Evolutionary conservation across 2,329 filamentous ascomycete species (phyloP).

Genomic region (Pseudogymnoascus sp.): DNA sequence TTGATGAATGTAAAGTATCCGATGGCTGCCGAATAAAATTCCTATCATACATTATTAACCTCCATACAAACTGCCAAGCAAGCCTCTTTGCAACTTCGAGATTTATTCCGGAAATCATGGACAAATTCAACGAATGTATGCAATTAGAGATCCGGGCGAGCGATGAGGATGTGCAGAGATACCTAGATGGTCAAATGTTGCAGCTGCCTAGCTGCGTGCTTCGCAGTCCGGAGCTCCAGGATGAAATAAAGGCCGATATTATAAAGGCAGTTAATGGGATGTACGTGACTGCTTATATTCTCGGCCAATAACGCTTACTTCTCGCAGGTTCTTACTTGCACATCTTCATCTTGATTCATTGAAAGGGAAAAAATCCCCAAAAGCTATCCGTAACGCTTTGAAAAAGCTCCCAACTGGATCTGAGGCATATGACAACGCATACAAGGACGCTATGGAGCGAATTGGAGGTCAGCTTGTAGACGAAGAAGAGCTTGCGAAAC

Average conservation of each 20-base stretch:
- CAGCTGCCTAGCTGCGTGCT: slow-evolving; percentile 16
- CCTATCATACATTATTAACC: too few relatives aligned
- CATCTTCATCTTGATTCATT: slow-evolving; percentile 27
- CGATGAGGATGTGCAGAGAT: slow-evolving; percentile 25
- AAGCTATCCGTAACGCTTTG: slow-evolving; percentile 25
- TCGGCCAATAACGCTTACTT: not conserved
- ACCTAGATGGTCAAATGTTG: slow-evolving; percentile 22
- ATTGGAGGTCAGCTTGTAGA: slow-evolving; percentile 26
- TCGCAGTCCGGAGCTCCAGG: slow-evolving; percentile 15
- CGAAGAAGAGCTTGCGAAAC: slow-evolving; percentile 24
- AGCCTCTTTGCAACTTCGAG: slow-evolving; percentile 30
- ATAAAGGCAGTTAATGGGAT: slow-evolving; percentile 24
- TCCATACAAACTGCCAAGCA: slow-evolving; percentile 16
- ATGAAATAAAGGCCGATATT: slow-evolving; percentile 20
- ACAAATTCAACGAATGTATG: slow-evolving; percentile 15
- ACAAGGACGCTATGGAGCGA: slow-evolving; percentile 27
- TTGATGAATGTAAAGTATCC: slow-evolving; percentile 11
- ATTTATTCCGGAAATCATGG: slow-evolving; percentile 20
- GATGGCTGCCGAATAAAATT: not conserved
- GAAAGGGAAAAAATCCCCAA: slow-evolving; percentile 20
- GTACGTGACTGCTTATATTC: slow-evolving; percentile 21
- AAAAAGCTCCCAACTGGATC: slow-evolving; percentile 23
- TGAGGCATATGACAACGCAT: slow-evolving; percentile 9
- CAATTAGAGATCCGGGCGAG: slow-evolving; percentile 27
- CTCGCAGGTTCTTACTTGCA: slow-evolving; percentile 17